Evolutionary conservation across 2,329 filamentous ascomycete species (phyloP).

Genomic region (Botryotinia calthae): DNA sequence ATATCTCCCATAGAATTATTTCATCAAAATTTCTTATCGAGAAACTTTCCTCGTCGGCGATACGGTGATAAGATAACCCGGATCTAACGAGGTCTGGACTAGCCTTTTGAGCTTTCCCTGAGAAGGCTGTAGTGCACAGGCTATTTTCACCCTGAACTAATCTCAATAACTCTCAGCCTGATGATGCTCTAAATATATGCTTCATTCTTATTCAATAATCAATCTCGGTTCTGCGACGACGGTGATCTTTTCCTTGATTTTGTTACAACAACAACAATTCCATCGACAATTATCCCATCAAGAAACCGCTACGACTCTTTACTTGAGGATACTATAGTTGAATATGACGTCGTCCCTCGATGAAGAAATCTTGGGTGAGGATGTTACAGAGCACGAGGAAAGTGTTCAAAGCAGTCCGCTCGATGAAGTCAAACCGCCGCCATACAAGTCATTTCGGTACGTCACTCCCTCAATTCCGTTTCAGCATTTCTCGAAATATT

Average conservation of each 20-base stretch:
- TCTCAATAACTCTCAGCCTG: background rate
- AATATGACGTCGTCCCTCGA: constrained; percentile 14
- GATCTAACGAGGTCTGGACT: constrained; percentile 11
- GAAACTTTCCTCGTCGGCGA: constrained; percentile 15
- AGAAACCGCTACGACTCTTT: too few species aligned
- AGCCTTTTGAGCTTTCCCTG: background rate
- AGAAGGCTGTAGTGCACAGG: constrained; percentile 14
- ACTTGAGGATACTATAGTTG: background rate
- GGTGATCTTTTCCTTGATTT: background rate
- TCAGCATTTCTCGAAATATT: background rate
- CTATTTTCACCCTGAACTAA: constrained; percentile 14
- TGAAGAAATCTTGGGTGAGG: constrained; percentile 17
- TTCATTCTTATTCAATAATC: background rate
- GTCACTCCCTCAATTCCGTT: background rate
- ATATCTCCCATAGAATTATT: background rate
- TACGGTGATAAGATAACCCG: constrained; percentile 18
- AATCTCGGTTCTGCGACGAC: constrained; percentile 13
- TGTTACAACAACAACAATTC: background rate
- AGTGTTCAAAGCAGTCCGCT: constrained; percentile 5
- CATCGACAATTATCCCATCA: background rate
- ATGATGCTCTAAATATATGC: constrained; percentile 15
- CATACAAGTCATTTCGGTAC: constrained; percentile 9
- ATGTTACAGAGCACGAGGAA: constrained; percentile 11
- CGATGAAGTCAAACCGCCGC: background rate
- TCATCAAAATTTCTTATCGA: constrained; percentile 22